Conservation (phyloP, 805 yeast species). For the Zygosaccharomyces kombuchaensis region DNA sequence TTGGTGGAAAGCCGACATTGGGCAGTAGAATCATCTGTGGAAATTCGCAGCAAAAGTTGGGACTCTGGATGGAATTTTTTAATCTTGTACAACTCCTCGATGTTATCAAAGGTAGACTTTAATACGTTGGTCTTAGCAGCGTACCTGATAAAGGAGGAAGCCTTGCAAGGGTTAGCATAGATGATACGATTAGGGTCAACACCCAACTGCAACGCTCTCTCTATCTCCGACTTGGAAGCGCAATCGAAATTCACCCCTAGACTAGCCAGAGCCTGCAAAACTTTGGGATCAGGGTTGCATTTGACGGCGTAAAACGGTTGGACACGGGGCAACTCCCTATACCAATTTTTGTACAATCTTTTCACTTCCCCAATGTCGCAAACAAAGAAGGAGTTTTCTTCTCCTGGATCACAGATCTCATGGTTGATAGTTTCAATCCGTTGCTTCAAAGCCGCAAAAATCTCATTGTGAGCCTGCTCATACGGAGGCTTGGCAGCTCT, state of each 20-base stretch:
- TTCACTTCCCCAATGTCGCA: slow-evolving; percentile 75
- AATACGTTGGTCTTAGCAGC: slow-evolving; percentile 55
- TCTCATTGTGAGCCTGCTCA: slow-evolving; percentile 31
- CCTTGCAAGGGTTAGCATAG: slow-evolving; percentile 93
- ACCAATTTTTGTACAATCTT: slow-evolving; percentile 64
- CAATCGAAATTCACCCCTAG: slow-evolving; percentile 85
- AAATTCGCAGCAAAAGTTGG: slow-evolving; percentile 69
- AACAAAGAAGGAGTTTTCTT: slow-evolving; percentile 82
- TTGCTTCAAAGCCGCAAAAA: slow-evolving; percentile 39
- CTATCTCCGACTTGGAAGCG: slow-evolving; percentile 85
- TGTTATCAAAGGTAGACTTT: slow-evolving; percentile 85
- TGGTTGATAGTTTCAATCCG: slow-evolving; percentile 46
- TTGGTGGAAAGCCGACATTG: slow-evolving; percentile 83
- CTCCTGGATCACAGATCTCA: slow-evolving; percentile 64
- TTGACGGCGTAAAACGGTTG: slow-evolving; percentile 92
- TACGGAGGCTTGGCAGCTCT: slow-evolving; percentile 24
- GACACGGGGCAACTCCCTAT: slow-evolving; percentile 58
- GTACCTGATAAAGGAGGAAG: slow-evolving; percentile 72
- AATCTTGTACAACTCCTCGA: slow-evolving; percentile 76
- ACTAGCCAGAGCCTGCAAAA: slow-evolving; percentile 52
- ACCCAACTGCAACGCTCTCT: slow-evolving; percentile 56
- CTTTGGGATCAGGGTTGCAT: slow-evolving; percentile 72
- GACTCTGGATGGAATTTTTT: slow-evolving; percentile 63
- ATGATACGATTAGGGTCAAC: slow-evolving; percentile 64
- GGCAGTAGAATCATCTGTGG: slow-evolving; percentile 85